phyloP scores from a whole-genome alignment of 2,329 filamentous ascomycete genomes.

The Amesomyces nigricolor region DNA sequence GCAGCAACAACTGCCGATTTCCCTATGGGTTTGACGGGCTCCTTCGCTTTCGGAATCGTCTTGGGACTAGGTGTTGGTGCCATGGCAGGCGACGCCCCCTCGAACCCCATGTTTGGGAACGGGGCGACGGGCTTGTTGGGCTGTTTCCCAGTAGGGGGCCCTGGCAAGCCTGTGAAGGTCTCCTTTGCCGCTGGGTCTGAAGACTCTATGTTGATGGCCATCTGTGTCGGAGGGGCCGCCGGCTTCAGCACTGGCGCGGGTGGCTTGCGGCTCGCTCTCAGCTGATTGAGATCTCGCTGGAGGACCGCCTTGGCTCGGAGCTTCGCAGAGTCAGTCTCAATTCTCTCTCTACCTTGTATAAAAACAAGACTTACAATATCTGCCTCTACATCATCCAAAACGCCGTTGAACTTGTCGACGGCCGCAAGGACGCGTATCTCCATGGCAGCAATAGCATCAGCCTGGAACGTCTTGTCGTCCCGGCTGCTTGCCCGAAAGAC shows the following conservation, averaged over 20 bases:
- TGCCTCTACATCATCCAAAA: conserved; percentile 17
- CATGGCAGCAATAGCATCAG: conserved; percentile 11
- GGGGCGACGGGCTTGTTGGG: conserved; percentile 45
- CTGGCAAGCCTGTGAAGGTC: neutral
- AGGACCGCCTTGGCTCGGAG: conserved; percentile 50
- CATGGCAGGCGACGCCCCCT: conserved; percentile 28
- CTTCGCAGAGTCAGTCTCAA: conserved; percentile 29
- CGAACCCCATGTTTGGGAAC: conserved; percentile 53
- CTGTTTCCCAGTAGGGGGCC: conserved; percentile 30
- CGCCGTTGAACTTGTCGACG: conserved; percentile 16
- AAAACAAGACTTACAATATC: conserved; percentile 17
- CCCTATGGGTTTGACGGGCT: conserved; percentile 19
- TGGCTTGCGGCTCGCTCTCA: conserved; percentile 30
- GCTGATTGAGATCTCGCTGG: conserved; percentile 46
- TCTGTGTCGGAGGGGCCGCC: conserved; percentile 21
- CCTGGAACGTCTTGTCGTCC: conserved; percentile 11
- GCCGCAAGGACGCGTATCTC: conserved; percentile 11
- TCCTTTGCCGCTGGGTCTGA: conserved; percentile 14
- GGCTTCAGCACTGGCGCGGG: conserved; percentile 15
- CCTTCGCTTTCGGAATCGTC: conserved; percentile 15
- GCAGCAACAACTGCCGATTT: conserved; percentile 20
- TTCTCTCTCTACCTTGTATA: neutral
- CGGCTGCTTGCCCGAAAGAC: conserved; percentile 13
- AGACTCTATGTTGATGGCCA: conserved; percentile 23
- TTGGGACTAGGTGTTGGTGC: conserved; percentile 19